Evolutionary conservation across 805 yeast species (phyloP).

Genomic region (Sungouiella blattae): DNA sequence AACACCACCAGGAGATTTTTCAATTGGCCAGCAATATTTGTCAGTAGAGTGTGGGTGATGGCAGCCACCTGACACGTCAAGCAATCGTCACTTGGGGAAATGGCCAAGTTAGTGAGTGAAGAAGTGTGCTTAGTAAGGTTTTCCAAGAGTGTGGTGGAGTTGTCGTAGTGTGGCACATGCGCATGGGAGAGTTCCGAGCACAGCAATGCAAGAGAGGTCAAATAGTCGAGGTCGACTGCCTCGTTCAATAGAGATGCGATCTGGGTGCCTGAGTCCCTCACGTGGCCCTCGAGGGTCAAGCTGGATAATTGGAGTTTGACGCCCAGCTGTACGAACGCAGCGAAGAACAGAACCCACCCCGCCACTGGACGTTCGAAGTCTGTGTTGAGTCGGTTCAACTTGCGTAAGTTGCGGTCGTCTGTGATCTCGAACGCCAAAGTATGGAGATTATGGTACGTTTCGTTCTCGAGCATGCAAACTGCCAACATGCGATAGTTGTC

Average conservation of each 20-base stretch:
- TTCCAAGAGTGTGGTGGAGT: slow-evolving; percentile 6
- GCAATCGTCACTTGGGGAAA: slow-evolving; percentile 10
- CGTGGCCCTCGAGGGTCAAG: slow-evolving; percentile 22
- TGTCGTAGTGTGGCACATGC: slow-evolving; percentile 12
- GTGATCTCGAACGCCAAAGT: slow-evolving; percentile 16
- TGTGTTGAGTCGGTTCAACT: slow-evolving; percentile 16
- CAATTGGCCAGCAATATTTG: slow-evolving; percentile 7
- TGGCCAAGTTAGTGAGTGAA: slow-evolving; percentile 1
- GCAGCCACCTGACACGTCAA: slow-evolving; percentile 9
- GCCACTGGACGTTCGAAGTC: slow-evolving; percentile 6
- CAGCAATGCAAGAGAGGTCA: slow-evolving; percentile 13
- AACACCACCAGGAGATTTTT: slow-evolving; percentile 4
- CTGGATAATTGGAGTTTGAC: slow-evolving; percentile 6
- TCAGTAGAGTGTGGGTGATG: not conserved
- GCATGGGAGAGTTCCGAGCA: slow-evolving; percentile 22
- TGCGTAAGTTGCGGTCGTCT: slow-evolving; percentile 11
- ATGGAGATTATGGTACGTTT: slow-evolving; percentile 3
- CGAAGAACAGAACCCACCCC: slow-evolving; percentile 21
- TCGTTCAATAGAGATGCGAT: slow-evolving; percentile 8
- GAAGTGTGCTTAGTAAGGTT: slow-evolving; percentile 4
- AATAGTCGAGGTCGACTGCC: slow-evolving; percentile 12
- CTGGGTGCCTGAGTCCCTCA: slow-evolving; percentile 12
- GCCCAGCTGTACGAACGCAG: slow-evolving; percentile 3
- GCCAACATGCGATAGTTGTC: slow-evolving; percentile 5
- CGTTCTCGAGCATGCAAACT: slow-evolving; percentile 1